A percentile compares a stretch with the other conserved stretches of the same genome.
Conservation (phyloP, 2,329 filamentous ascomycete genomes). For the Cercospora sp. region DNA sequence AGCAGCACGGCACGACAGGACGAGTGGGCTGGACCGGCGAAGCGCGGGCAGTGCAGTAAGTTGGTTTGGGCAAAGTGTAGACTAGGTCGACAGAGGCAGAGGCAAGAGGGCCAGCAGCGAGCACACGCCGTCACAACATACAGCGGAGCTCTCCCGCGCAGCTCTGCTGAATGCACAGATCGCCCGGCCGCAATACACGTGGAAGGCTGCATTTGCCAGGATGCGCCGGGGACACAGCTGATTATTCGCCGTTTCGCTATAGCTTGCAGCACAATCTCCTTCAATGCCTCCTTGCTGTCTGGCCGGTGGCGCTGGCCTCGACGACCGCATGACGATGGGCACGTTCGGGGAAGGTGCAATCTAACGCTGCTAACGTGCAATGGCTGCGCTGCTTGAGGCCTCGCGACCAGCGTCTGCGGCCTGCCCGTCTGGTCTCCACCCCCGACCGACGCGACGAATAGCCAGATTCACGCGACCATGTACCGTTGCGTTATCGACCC, state of each 20-base stretch:
- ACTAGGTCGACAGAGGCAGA: not conserved
- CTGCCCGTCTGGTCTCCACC: not conserved
- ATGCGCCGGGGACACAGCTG: not conserved
- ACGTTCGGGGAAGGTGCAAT: not conserved
- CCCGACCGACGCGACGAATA: not conserved
- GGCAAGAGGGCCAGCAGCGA: not conserved
- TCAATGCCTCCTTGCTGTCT: not conserved
- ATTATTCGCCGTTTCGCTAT: conserved; percentile 7
- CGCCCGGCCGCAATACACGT: conserved; percentile 1
- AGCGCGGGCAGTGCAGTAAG: not conserved
- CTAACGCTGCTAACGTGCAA: not conserved
- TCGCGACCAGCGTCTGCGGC: not conserved
- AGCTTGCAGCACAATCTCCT: not conserved
- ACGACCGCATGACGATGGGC: not conserved
- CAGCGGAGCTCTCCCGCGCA: not conserved
- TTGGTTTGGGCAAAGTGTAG: not conserved
- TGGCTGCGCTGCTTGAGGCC: not conserved
- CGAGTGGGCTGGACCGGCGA: not conserved
- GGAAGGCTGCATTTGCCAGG: conserved; percentile 2
- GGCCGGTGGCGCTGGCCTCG: not conserved
- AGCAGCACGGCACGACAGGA: not conserved
- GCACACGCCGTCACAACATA: not conserved
- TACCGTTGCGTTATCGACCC: not conserved
- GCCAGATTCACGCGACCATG: not conserved
- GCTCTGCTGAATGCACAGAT: conserved; percentile 5